These are phyloP conservation scores for Malus sieversii DNA, from an alignment of 306 rosid genomes.

Conservation along the genomic window DNA sequence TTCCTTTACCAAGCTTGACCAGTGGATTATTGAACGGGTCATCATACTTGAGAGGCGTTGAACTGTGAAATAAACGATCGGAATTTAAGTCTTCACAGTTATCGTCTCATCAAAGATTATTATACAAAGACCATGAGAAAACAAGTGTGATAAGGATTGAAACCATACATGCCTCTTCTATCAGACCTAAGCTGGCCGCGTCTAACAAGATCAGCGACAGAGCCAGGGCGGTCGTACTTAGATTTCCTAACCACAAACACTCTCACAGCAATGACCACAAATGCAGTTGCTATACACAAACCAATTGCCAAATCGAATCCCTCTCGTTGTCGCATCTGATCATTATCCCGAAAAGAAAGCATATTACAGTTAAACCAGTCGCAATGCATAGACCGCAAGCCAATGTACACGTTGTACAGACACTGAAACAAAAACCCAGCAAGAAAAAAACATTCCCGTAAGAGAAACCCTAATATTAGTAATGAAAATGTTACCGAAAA, in stretches of 20 bases:
- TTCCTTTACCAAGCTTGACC: conserved; percentile 72
- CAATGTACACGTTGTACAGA: background rate
- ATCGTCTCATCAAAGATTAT: no score
- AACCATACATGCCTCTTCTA: conserved; percentile 98
- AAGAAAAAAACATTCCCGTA: background rate
- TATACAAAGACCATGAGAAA: background rate
- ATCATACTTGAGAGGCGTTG: conserved; percentile 79
- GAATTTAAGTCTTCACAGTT: no score
- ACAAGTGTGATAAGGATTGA: background rate
- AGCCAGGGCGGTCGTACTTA: conserved; percentile 55
- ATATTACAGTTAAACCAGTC: background rate
- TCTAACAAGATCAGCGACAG: conserved; percentile 86
- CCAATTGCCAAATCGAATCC: conserved; percentile 52
- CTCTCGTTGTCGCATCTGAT: conserved; percentile 33
- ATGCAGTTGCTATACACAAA: conserved; percentile 47
- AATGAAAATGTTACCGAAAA: conserved; percentile 21
- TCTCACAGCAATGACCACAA: conserved; percentile 37
- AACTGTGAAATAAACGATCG: conserved; percentile 29
- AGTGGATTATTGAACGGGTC: conserved; percentile 90
- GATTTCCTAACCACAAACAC: conserved; percentile 32
- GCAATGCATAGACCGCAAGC: background rate
- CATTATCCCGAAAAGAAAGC: background rate
- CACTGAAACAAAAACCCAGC: no score
- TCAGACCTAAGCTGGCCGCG: conserved; percentile 97
- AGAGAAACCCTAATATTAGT: background rate